Base-by-base conservation (phyloP, 2,329 filamentous ascomycete species). In the Pseudogymnoascus sp. region DNA sequence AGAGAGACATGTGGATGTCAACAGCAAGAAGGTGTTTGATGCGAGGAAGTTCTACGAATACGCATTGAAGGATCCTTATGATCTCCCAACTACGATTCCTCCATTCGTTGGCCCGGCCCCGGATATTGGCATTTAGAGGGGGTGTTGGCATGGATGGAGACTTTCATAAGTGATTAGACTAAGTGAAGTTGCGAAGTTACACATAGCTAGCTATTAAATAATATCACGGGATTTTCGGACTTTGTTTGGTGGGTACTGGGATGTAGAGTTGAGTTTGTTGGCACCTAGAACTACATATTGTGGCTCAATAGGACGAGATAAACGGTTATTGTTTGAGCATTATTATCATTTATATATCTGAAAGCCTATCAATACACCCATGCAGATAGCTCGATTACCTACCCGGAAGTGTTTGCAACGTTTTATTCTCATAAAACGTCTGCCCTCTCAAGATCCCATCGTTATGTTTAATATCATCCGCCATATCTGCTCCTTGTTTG, bases 1-100 rank as follows among this genome's bases (percentile, higher is more conserved):
- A 3, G 59, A 64, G 18, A 53, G 3, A 14, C 46, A 53, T 31
- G 63, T 62, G 11, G 66, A 64, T 53, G 65, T 56, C 2, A 67
- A 69, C 23, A 66, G 65, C n/a, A 62, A 64, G 31, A 66, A 64
- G 2, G 68, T 68, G 5, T 69, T 69, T 37, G 64, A 65, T 42
- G 64, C 67, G 2, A 64, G 62, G 23, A 64, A 63, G 3, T 68
- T 69, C 40, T 69, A 69, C 59, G 63, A 65, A 16, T 69, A 68
- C 31, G 63, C 63, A n/a, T 23, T 69, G 21, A 66, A 67, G 25
- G 64, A 65, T 21, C 65, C 66, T 23, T 63, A 66, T 23, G 65
- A 68, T 63, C 49, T 67, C 9, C 66, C 66, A 3, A 66, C 38
- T 11, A 63, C 64, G 36, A 65, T 68, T 59, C 66, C 65, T 43